Conservation (phyloP, 495 filamentous ascomycete species). For the Aspergillus funiculosus region DNA sequence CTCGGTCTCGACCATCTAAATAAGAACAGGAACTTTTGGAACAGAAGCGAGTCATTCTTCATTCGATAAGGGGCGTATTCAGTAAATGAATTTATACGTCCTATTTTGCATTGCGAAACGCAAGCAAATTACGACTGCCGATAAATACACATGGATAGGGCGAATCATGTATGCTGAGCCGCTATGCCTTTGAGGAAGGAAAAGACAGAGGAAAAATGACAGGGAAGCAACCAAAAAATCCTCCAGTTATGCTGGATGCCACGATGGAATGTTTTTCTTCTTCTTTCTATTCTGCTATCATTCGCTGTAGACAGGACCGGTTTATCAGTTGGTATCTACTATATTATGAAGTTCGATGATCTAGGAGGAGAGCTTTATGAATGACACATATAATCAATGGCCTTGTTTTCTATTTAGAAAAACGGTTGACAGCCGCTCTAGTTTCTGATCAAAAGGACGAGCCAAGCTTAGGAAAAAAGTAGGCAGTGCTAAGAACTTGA, state of each 20-base stretch:
- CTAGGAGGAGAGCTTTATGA: neutral
- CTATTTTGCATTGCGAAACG: neutral
- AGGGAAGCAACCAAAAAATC: no score
- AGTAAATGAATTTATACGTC: neutral
- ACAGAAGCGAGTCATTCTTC: constrained; percentile 58
- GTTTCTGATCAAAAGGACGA: no score
- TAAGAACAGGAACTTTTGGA: constrained; percentile 56
- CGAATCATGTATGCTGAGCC: neutral
- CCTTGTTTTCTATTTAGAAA: no score
- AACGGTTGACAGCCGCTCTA: no score
- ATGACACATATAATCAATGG: neutral
- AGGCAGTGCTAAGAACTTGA: no score
- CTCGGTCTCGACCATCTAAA: constrained; percentile 90
- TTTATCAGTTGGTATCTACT: neutral
- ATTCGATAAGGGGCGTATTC: constrained; percentile 48
- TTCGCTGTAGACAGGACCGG: constrained; percentile 2
- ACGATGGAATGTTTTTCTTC: no score
- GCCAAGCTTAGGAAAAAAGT: no score
- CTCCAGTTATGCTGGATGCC: no score
- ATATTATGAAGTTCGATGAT: neutral
- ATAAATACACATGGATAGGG: neutral
- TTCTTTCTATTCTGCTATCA: no score
- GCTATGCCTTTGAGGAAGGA: no score
- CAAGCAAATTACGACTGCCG: neutral
- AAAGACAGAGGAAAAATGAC: no score